Conservation (phyloP, 257 asterid genomes). For the Rubia yunnanensis region DNA sequence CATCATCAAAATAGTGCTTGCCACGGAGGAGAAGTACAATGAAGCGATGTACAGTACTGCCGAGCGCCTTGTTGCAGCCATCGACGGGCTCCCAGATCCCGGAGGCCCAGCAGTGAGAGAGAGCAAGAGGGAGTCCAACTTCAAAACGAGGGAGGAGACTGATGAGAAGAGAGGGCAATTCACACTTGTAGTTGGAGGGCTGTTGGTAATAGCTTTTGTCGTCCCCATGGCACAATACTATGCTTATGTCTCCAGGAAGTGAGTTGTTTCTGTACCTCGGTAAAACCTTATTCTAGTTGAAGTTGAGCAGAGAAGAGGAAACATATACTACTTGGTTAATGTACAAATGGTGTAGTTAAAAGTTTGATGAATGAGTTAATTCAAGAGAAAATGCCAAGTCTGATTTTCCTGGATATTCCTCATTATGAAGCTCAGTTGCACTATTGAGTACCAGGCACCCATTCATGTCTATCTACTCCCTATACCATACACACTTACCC, state of each 20-base stretch:
- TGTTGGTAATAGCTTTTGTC: conserved; percentile 95
- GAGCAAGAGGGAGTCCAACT: conserved; percentile 84
- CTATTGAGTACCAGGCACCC: not conserved
- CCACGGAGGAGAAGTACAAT: conserved; percentile 91
- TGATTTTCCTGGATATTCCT: not conserved
- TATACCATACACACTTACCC: too few species aligned
- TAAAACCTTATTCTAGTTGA: not conserved
- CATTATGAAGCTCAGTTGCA: not conserved
- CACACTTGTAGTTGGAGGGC: conserved; percentile 94
- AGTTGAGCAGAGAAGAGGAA: conserved; percentile 11
- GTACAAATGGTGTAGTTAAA: conserved; percentile 28
- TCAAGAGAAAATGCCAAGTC: conserved; percentile 1
- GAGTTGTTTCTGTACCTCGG: conserved; percentile 16
- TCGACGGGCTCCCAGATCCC: conserved; percentile 94
- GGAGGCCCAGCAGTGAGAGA: conserved; percentile 82
- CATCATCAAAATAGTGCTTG: conserved; percentile 44
- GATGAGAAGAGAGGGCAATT: conserved; percentile 95
- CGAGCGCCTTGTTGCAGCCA: conserved; percentile 72
- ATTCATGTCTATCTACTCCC: too few species aligned
- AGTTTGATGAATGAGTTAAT: not conserved
- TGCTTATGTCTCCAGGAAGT: conserved; percentile 89
- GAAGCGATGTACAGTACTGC: conserved; percentile 78
- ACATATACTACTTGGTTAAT: conserved; percentile 3
- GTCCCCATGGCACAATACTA: conserved; percentile 99
- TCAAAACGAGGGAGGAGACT: conserved; percentile 85